Evolutionary conservation across 2,329 filamentous ascomycete species (phyloP).

Genomic region (Colletotrichum zoysiae): DNA sequence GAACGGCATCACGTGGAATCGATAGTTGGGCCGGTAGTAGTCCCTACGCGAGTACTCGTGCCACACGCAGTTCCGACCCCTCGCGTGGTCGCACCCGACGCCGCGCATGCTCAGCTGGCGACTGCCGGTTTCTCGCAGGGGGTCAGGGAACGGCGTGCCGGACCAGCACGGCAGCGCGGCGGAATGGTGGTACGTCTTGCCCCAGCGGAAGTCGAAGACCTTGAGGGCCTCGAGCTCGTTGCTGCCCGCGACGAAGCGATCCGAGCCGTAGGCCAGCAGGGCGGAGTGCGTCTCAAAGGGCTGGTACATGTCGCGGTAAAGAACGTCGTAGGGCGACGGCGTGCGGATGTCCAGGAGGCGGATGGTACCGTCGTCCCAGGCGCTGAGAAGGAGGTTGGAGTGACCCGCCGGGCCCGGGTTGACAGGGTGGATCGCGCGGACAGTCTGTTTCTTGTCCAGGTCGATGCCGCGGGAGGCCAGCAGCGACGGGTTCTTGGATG

Average conservation of each 20-base stretch:
- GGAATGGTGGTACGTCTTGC: conserved; percentile 63
- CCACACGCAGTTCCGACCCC: conserved; percentile 58
- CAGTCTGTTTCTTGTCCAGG: conserved; percentile 52
- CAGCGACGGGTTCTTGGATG: conserved; percentile 50
- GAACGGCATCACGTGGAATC: conserved; percentile 55
- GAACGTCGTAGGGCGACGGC: conserved; percentile 58
- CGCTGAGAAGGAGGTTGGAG: conserved; percentile 60
- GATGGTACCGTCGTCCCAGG: conserved; percentile 67
- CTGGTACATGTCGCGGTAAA: conserved; percentile 67
- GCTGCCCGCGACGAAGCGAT: conserved; percentile 65
- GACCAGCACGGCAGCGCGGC: conserved; percentile 60
- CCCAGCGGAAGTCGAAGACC: conserved; percentile 67
- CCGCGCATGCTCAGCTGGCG: conserved; percentile 42
- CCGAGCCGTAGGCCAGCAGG: conserved; percentile 62
- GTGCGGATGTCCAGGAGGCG: conserved; percentile 59
- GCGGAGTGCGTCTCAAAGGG: conserved; percentile 60
- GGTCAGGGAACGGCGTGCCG: conserved; percentile 52
- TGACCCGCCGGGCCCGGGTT: conserved; percentile 47
- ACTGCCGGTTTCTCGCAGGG: conserved; percentile 46
- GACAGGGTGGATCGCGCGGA: conserved; percentile 62
- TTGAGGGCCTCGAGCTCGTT: conserved; percentile 59
- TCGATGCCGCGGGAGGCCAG: conserved; percentile 47
- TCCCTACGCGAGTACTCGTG: conserved; percentile 58
- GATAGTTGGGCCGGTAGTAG: conserved; percentile 64
- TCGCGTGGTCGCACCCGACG: conserved; percentile 51